Evolutionary conservation across 306 rosid genomes (phyloP), one percentile per base, ranked within the genome.

Genomic region (Mimosa bimucronata): DNA sequence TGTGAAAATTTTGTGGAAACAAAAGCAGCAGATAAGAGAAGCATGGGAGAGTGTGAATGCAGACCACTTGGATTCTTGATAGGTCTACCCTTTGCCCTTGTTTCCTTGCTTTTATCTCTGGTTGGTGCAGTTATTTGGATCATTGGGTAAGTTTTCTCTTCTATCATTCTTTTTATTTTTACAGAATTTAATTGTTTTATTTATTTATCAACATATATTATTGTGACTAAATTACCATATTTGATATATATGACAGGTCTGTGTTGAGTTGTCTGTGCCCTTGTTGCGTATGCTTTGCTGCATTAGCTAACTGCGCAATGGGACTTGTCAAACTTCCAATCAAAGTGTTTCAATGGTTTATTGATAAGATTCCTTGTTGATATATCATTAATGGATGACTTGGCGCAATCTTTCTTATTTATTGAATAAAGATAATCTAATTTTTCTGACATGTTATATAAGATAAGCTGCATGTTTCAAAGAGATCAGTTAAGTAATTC

Each of bases 51-150:
- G 9, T 60, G 71, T 62, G 26, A 70, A 68, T 80, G 82, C 76
- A 81, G 77, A 82, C 90, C 90, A 57, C 78, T 87, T 48, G 90
- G 86, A 26, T 84, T 87, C 79, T 79, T 87, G 85, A 60, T 87
- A 44, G 88, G 88, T 7, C 80, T 87, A 15, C 90, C 90, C 44
- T 87, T 87, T 67, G 86, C 88, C 16, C 46, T 87, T 64, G 31
- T 82, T 61, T 79, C 90, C 48, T 78, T 87, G 75, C 15, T 77
- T 38, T n/a, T 84, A 16, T 81, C 86, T 75, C 30, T 84, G 34
- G 65, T 84, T 11, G 88, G 88, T 45, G 76, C 45, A 34, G 16
- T 87, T 64, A 28, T 84, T 60, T 84, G 86, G 88, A 68, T 82
- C 66, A 73, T 87, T 73, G 82, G 88, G 88, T 87, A 29, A 75